phyloP scores from a whole-genome alignment of 805 yeast genomes.

The Saturnispora sekii region DNA sequence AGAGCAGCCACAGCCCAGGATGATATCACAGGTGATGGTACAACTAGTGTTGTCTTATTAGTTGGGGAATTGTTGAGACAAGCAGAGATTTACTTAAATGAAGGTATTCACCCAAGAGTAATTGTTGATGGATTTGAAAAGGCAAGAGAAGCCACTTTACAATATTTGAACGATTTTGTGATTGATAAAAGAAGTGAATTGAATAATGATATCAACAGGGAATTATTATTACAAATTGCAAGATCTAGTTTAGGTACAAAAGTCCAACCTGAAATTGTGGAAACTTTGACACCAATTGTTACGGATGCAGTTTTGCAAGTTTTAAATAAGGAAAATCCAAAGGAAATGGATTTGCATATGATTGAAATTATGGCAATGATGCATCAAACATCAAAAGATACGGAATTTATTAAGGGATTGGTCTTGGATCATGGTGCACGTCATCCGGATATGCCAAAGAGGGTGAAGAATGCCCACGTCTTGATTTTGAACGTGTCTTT shows the following conservation, averaged over 20 bases:
- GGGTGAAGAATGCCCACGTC: slow-evolving; percentile 72
- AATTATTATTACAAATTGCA: slow-evolving; percentile 84
- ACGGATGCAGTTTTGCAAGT: slow-evolving; percentile 92
- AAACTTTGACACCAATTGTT: slow-evolving; percentile 83
- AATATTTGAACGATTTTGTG: slow-evolving; percentile 61
- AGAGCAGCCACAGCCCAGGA: slow-evolving; percentile 98
- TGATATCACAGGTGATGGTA: slow-evolving; percentile 98
- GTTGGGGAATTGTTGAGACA: slow-evolving; percentile 94
- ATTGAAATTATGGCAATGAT: slow-evolving; percentile 98
- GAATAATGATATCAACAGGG: slow-evolving; percentile 59
- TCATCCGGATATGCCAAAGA: slow-evolving; percentile 97
- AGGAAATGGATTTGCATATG: slow-evolving; percentile 81
- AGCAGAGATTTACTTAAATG: slow-evolving; percentile 83
- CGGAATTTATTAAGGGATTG: slow-evolving; percentile 75
- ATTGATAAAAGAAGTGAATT: slow-evolving; percentile 24
- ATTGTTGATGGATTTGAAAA: slow-evolving; percentile 91
- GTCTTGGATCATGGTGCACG: slow-evolving; percentile 98
- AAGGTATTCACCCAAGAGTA: slow-evolving; percentile 94
- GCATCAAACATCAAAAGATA: slow-evolving; percentile 76
- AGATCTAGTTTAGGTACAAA: slow-evolving; percentile 83
- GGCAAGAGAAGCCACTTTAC: slow-evolving; percentile 69
- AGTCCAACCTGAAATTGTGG: slow-evolving; percentile 66
- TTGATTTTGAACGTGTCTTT: slow-evolving; percentile 86
- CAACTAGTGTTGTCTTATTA: slow-evolving; percentile 86
- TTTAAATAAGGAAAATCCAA: slow-evolving; percentile 31